These are phyloP conservation scores for Paragyromitra xinjiangensis DNA, from an alignment of 495 filamentous ascomycete genomes.

Conservation along the genomic window DNA sequence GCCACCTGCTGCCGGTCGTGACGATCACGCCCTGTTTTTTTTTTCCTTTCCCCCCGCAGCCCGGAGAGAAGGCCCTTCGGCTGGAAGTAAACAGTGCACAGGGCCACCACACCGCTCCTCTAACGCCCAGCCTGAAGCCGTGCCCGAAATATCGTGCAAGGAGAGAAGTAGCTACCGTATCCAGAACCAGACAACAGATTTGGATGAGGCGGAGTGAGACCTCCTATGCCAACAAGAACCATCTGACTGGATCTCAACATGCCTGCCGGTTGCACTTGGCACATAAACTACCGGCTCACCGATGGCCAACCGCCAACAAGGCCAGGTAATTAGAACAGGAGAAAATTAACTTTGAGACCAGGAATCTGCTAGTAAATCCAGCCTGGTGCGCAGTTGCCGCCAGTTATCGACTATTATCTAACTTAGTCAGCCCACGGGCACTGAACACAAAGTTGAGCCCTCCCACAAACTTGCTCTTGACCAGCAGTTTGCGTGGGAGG, in stretches of 20 bases:
- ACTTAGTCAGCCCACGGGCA: slow-evolving; percentile 33
- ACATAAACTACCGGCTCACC: slow-evolving; percentile 47
- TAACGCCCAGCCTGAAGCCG: slow-evolving; percentile 41
- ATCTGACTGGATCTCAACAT: slow-evolving; percentile 53
- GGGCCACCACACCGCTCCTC: slow-evolving; percentile 41
- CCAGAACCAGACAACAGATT: slow-evolving; percentile 46
- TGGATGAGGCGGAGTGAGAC: slow-evolving; percentile 52
- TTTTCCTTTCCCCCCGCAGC: slow-evolving; percentile 48
- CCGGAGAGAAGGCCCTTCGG: slow-evolving; percentile 45
- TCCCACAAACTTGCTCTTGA: slow-evolving; percentile 26
- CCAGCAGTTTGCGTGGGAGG: slow-evolving; percentile 47
- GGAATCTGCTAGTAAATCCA: slow-evolving; percentile 29
- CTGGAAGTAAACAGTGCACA: slow-evolving; percentile 45
- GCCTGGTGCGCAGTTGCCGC: slow-evolving; percentile 42
- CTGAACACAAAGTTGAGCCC: slow-evolving; percentile 19
- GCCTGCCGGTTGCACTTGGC: slow-evolving; percentile 48
- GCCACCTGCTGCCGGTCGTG: slow-evolving; percentile 49
- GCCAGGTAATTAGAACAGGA: slow-evolving; percentile 30
- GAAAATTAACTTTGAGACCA: slow-evolving; percentile 36
- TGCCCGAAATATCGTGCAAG: slow-evolving; percentile 46
- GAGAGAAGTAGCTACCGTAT: slow-evolving; percentile 48
- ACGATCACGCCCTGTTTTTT: slow-evolving; percentile 55
- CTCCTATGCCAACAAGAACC: slow-evolving; percentile 48
- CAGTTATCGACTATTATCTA: slow-evolving; percentile 27
- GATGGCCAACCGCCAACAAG: slow-evolving; percentile 45